Base-by-base conservation (phyloP, 768 basidiomycete species). In the Mycena alexandri region DNA sequence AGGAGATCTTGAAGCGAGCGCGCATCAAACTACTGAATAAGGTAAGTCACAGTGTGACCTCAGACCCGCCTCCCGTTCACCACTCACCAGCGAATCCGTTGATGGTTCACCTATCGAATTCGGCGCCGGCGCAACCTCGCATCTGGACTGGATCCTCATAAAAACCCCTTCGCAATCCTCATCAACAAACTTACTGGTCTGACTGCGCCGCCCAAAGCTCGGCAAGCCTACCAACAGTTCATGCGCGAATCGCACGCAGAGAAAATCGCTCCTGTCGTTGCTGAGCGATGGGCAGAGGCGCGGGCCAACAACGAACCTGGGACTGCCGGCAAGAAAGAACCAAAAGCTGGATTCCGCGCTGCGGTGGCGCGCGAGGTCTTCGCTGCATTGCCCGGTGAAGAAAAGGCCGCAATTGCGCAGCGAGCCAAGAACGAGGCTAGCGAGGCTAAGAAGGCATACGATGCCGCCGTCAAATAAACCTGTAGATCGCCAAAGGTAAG, bases 221-320 rank as follows among this genome's bases (percentile, higher is more conserved):
- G 56, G 9, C 56, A 58, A 19, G 56, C 43, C 2, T 58, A 29
- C 22, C 58, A 59, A 17, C 58, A 59, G 22, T 36, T 47, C 33
- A 47, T 47, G 58, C 46, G 21, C 17, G 58, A 59, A 24, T 55
- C 53, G n/a, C 13, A 47, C 14, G 46, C 29, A 2, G 34, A 50
- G 11, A 47, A 59, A 10, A 59, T 59, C n/a, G 36, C 44, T 5
- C 58, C 58, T 9, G n/a, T 5, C 6, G 46, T 59, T 3, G 12
- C 25, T 0, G 1, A 14, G 16, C 11, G 19, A 24, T 59, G 58
- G 58, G 47, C n/a, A 1, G 46, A 6, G 5, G 44, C 33, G 12
- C 29, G 34, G 1, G 29, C 3, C 4, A 58, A 34, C 17, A 22
- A 22, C 33, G 58, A 44, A 0, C 33, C 34, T 0, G n/a, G 4